Evolutionary conservation across 805 yeast species (phyloP), one percentile per base, ranked within the genome.

Genomic region (Candida ficus): DNA sequence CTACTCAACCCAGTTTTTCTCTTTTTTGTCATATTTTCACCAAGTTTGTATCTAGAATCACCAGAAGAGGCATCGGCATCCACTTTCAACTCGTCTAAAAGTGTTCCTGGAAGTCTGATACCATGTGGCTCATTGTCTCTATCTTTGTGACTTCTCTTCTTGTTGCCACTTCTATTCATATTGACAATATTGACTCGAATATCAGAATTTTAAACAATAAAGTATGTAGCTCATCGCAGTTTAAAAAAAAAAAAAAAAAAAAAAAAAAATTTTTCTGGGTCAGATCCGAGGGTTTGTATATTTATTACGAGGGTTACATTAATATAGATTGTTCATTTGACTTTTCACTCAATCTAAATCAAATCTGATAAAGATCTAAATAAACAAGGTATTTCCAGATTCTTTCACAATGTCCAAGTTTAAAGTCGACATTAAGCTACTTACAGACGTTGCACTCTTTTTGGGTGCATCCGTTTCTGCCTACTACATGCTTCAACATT

Each of bases 401-500:
- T n/a, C n/a, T n/a, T n/a, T n/a, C n/a, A n/a, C 7, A 29, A n/a
- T 39, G 33, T 32, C 63, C 7, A 57, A 57, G 22, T 29, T 38
- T 32, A 66, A 57, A 41, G 42, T 68, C 23, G 72, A 69, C 42
- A 33, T 67, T 20, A 69, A 67, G 37, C 50, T 61, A 2, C 48
- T 68, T 10, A 58, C 75, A 2, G 82, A 76, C 42, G 50, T 75
- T 4, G 70, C 75, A 4, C 63, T 76, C 7, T 62, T 76, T 26
- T 52, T 73, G 2, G 79, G 89, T 17, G 84, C 90, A 3, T 80
- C 87, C 2, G 67, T 82, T 28, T 80, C 89, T 3, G 70, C 82
- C 45, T 84, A 83, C 56, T 84, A 81, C 53, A 61, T 83, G 54
- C 54, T 82, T 29, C 67, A 61, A 42, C 66, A 65, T 32, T 44